Evolutionary conservation across 2,329 filamentous ascomycete species (phyloP).

Genomic region (Hypoxylon sp.): DNA sequence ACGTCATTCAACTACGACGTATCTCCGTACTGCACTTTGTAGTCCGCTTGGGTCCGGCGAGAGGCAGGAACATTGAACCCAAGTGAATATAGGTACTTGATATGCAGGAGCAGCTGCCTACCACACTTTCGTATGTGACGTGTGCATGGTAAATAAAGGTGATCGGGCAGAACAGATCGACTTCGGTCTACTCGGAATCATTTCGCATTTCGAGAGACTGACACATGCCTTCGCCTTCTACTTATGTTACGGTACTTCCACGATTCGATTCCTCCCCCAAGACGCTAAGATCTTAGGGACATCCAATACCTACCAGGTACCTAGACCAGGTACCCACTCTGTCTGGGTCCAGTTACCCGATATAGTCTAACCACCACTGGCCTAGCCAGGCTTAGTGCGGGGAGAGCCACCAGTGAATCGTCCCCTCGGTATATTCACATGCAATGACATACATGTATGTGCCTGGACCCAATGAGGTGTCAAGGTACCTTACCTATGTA

Average conservation of each 20-base stretch:
- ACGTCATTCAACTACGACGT: conserved; percentile 27
- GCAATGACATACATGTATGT: conserved; percentile 2
- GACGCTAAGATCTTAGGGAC: not conserved
- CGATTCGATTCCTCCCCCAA: not conserved
- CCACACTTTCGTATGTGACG: not conserved
- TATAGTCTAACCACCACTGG: not conserved
- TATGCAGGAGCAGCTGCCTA: not conserved
- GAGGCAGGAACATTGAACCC: not conserved
- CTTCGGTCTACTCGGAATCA: not conserved
- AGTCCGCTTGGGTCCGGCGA: too few species aligned
- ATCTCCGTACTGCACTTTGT: not conserved
- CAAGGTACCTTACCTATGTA: not conserved
- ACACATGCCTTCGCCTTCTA: not conserved
- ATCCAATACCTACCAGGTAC: not conserved
- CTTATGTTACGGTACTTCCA: too few species aligned
- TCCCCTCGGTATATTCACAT: conserved; percentile 49
- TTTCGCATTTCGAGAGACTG: not conserved
- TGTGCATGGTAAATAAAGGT: not conserved
- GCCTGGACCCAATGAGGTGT: not conserved
- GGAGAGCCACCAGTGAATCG: conserved; percentile 5
- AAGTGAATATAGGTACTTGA: not conserved
- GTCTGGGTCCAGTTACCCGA: not conserved
- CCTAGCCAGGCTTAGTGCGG: conserved; percentile 22
- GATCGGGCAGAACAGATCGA: not conserved
- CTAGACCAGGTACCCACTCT: conserved; percentile 8